Percentiles rank a stretch among this genome's conserved stretches.
phyloP scores from a whole-genome alignment of 2,329 filamentous ascomycete species.

The Colletotrichum lini region DNA sequence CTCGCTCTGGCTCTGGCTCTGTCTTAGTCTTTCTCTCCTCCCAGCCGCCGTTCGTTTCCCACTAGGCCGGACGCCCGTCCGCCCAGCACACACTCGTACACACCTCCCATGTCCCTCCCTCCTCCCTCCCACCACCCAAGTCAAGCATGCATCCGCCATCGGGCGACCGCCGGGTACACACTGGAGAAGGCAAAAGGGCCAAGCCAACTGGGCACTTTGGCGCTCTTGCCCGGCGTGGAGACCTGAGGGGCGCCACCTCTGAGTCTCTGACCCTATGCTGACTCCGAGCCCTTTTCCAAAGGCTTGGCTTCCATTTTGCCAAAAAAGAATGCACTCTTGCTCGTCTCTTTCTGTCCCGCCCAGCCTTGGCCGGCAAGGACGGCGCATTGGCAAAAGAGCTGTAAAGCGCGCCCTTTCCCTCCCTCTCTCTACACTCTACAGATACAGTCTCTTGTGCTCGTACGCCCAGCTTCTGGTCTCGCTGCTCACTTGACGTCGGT shows the following conservation, averaged over 20 bases:
- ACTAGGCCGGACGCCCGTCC: background rate
- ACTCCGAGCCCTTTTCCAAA: slow-evolving; percentile 5
- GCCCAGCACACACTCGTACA: background rate
- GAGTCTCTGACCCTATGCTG: slow-evolving; percentile 8
- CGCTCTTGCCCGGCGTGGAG: slow-evolving; percentile 3
- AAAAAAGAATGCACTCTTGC: slow-evolving; percentile 33
- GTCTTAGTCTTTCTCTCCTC: background rate
- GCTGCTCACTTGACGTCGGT: slow-evolving; percentile 14
- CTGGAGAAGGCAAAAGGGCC: background rate
- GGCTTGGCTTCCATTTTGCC: slow-evolving; percentile 38
- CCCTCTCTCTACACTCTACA: background rate
- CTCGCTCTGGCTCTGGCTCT: no score
- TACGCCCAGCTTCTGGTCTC: background rate
- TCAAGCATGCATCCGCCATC: background rate
- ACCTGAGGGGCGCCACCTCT: background rate
- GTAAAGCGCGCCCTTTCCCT: slow-evolving; percentile 13
- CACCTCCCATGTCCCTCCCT: background rate
- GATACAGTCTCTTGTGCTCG: background rate
- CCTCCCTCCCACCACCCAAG: background rate
- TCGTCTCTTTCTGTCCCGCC: slow-evolving; percentile 29
- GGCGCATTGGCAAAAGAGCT: slow-evolving; percentile 33
- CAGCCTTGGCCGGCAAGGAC: slow-evolving; percentile 42
- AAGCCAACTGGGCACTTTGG: background rate
- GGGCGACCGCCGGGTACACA: background rate
- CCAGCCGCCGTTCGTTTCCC: background rate